These are phyloP conservation scores for Candida peoriensis DNA, from an alignment of 805 yeast genomes.

Conservation along the genomic window DNA sequence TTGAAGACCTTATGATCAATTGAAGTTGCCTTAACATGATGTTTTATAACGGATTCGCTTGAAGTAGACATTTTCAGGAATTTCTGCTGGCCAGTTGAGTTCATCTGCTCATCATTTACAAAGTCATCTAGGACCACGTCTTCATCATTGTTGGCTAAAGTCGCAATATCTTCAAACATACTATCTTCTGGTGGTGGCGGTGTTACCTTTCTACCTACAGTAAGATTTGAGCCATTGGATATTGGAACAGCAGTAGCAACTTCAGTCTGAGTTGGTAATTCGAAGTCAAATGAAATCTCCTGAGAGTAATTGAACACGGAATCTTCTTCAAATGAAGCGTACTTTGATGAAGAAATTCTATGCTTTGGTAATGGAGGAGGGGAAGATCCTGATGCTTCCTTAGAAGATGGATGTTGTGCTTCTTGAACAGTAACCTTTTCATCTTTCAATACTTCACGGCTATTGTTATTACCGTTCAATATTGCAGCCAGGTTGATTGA, in stretches of 20 bases:
- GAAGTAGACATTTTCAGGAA: slow-evolving; percentile 13
- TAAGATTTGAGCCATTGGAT: slow-evolving; percentile 23
- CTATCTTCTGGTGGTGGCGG: slow-evolving; percentile 18
- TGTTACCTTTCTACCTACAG: slow-evolving; percentile 15
- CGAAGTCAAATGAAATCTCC: slow-evolving; percentile 24
- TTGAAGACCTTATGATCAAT: slow-evolving; percentile 8
- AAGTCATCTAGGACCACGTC: background rate
- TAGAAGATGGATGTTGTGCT: background rate
- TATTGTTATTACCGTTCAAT: slow-evolving; percentile 8
- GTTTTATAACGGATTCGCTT: slow-evolving; percentile 16
- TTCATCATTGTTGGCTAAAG: background rate
- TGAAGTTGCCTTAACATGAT: slow-evolving; percentile 19
- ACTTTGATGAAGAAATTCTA: slow-evolving; percentile 22
- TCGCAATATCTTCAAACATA: slow-evolving; percentile 20
- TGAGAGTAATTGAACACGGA: slow-evolving; percentile 7
- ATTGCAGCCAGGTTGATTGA: slow-evolving; percentile 22
- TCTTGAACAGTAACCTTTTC: background rate
- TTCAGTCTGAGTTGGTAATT: slow-evolving; percentile 21
- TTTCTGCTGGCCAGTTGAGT: no score
- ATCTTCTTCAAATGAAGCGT: slow-evolving; percentile 14
- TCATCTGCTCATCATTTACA: no score
- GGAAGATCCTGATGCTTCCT: slow-evolving; percentile 4
- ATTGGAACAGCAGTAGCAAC: slow-evolving; percentile 22
- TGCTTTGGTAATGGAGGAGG: slow-evolving; percentile 9
- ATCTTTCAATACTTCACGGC: background rate